Evolutionary conservation across 1,284 basidiomycete species (phyloP), one percentile per base, ranked within the genome.

Genomic region (Xerocomus nothofagi): DNA sequence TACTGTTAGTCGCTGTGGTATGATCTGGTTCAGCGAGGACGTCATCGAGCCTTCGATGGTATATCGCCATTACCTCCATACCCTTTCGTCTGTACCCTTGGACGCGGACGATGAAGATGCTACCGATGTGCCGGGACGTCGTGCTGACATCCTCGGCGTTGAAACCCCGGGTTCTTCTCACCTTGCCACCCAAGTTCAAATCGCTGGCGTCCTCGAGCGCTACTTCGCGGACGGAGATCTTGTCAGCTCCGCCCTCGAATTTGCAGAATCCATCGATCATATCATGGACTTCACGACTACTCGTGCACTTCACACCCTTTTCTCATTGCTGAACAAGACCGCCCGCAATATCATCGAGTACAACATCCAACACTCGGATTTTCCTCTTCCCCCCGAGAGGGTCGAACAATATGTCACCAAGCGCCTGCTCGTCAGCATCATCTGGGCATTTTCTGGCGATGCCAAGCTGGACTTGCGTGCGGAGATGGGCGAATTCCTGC

Each of bases 11-110:
- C 95, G 97, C 49, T 99, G 97, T 68, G 97, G 97, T 69, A 99
- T 99, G 97, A 96, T 99, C 62, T 99, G 97, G 97, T 99, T 99
- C 75, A 98, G 93, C 66, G 93, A 98, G 53, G 94, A 98, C 56
- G 87, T 96, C 41, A 86, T 99, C 27, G 85, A 91, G 55, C 86
- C 93, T 3, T 74, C 79, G 4, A 98, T 99, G 97, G 83, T 98
- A 27, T 98, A 91, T 71, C 81, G 81, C 40, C 84, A 98, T 67
- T 96, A 98, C 65, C 82, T 99, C 39, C 80, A 84, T 42, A 86
- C 86, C 0, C 77, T 98, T 29, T 79, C 86, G 0, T 77, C 83
- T 6, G 76, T 87, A 4, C 83, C 93, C n/a, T 73, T 99, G 58
- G 93, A 93, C 60, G 86, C 90, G 6, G 92, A 94, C 51, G 95